Evolutionary conservation across 805 yeast species (phyloP).

Genomic region (Sugiyamaella floridensis): DNA sequence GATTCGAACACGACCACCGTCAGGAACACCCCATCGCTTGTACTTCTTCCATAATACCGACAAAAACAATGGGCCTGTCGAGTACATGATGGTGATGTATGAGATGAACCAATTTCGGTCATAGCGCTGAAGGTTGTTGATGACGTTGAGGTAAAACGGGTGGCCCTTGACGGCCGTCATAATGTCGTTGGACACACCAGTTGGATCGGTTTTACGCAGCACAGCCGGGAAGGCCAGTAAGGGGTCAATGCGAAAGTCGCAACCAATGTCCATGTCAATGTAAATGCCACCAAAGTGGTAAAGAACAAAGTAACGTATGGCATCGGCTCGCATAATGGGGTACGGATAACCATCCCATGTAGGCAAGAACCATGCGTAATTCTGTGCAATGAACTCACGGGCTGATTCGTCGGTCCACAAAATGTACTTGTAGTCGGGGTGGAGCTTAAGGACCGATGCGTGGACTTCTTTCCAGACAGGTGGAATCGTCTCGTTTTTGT

Average conservation of each 20-base stretch:
- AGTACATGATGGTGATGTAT: constrained; percentile 82
- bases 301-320: constrained; percentile 76
- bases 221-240: constrained; percentile 73
- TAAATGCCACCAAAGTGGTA: constrained; percentile 82
- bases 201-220: constrained; percentile 77
- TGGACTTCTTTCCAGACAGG: constrained; percentile 75
- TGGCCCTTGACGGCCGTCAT: constrained; percentile 84
- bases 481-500: constrained; percentile 70
- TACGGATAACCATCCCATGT: constrained; percentile 71
- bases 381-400: constrained; percentile 63
- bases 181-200: constrained; percentile 86
- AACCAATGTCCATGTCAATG: constrained; percentile 83
- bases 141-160: constrained; percentile 68
- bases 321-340: constrained; percentile 84
- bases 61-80: constrained; percentile 83
- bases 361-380: constrained; percentile 77
- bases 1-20: constrained; percentile 60
- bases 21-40: constrained; percentile 62
- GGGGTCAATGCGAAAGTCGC: constrained; percentile 71
- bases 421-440: constrained; percentile 75
- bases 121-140: constrained; percentile 53
- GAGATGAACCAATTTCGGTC: constrained; percentile 79
- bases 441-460: constrained; percentile 62
- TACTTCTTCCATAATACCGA: constrained; percentile 82
- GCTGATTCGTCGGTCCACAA: constrained; percentile 86